A percentile compares a stretch with the other conserved stretches of the same genome.
These are phyloP conservation scores for Trichophyton equinum DNA, from an alignment of 2,329 filamentous ascomycete genomes.

Conservation along the genomic window DNA sequence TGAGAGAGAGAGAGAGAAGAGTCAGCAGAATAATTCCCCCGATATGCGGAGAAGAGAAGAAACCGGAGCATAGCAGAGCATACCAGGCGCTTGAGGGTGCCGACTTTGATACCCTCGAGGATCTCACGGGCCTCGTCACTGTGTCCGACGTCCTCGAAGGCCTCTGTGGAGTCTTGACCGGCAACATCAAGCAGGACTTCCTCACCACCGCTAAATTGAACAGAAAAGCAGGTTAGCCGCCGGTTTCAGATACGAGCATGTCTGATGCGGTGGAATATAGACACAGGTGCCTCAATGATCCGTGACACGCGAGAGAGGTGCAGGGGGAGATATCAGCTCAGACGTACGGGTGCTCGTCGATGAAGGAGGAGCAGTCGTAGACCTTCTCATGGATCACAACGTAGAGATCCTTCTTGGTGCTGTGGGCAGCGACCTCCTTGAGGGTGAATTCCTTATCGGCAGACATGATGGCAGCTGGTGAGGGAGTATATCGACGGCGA, in stretches of 20 bases:
- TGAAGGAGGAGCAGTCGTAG: conserved; percentile 77
- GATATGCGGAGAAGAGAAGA: neutral
- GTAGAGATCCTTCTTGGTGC: conserved; percentile 83
- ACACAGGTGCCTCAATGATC: neutral
- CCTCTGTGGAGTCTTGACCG: conserved; percentile 92
- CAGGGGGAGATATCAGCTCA: conserved; percentile 2
- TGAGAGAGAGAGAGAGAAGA: conserved; percentile 10
- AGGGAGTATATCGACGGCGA: neutral
- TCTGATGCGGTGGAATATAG: neutral
- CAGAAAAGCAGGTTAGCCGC: conserved; percentile 17
- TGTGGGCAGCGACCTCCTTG: conserved; percentile 72
- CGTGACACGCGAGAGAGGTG: neutral
- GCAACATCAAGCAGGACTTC: conserved; percentile 94
- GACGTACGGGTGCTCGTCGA: conserved; percentile 89
- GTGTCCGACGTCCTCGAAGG: conserved; percentile 98
- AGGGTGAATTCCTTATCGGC: conserved; percentile 55
- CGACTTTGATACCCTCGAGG: conserved; percentile 62
- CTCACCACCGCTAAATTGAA: conserved; percentile 67
- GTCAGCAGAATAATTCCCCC: neutral
- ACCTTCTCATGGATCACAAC: conserved; percentile 92
- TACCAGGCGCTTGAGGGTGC: conserved; percentile 69
- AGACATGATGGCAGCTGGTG: conserved; percentile 31
- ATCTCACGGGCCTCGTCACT: conserved; percentile 96
- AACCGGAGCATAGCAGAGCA: conserved; percentile 20
- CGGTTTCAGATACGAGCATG: neutral